Evolutionary conservation across 2,329 filamentous ascomycete species (phyloP).

Genomic region (Mycogone perniciosa): DNA sequence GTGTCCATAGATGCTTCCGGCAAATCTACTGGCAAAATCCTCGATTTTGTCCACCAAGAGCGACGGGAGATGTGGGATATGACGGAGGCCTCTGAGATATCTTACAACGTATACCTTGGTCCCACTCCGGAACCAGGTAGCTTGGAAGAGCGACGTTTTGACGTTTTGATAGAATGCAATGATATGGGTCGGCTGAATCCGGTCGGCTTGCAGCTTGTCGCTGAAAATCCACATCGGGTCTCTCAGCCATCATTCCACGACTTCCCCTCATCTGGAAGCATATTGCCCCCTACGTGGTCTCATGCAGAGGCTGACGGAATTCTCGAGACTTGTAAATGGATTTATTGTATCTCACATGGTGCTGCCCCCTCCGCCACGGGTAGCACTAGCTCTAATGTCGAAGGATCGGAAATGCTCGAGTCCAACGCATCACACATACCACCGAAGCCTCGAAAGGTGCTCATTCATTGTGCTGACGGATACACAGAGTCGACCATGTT

Average conservation of each 20-base stretch:
- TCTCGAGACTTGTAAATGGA: constrained; percentile 82
- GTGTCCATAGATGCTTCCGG: constrained; percentile 71
- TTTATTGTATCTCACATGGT: constrained; percentile 75
- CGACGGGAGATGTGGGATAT: constrained; percentile 88
- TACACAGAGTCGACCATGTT: constrained; percentile 93
- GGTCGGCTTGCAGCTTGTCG: constrained; percentile 56
- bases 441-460: constrained; percentile 53
- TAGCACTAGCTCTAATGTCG: constrained; percentile 27
- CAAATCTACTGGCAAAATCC: constrained; percentile 64
- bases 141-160: constrained; percentile 58
- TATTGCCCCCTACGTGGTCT: constrained; percentile 77
- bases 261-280: constrained; percentile 92
- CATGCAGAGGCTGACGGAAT: constrained; percentile 78
- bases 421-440: constrained; percentile 14
- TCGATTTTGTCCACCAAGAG: constrained; percentile 89
- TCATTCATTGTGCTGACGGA: constrained; percentile 91
- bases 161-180: constrained; percentile 82
- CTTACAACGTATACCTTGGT: constrained; percentile 83
- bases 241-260: constrained; percentile 41
- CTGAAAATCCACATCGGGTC: constrained; percentile 46
- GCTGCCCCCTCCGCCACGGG: constrained; percentile 33
- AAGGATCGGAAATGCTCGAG: constrained; percentile 20
- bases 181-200: constrained; percentile 75
- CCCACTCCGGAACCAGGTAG: constrained; percentile 68
- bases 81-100: constrained; percentile 84